A percentile compares a stretch with the other conserved stretches of the same genome.
Evolutionary conservation across 2,329 filamentous ascomycete genomes (phyloP).

Genomic region (Cladorrhinum sp.): DNA sequence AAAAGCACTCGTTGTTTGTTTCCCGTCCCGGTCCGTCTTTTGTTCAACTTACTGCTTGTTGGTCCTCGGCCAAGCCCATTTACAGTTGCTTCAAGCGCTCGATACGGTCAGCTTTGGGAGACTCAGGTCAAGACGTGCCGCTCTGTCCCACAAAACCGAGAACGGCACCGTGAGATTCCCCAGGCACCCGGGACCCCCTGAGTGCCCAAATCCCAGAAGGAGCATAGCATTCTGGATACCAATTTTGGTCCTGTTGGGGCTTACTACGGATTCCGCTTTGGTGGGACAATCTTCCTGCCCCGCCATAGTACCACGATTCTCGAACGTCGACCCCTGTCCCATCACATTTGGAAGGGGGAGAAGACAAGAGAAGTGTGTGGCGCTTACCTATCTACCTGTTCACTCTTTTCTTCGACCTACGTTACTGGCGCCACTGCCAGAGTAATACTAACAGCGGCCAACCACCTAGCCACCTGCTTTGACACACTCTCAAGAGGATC

Average conservation of each 20-base stretch:
- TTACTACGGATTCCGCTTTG: not conserved
- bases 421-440: not conserved
- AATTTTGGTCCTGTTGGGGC: constrained; percentile 7
- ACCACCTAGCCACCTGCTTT: not conserved
- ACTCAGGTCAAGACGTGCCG: not conserved
- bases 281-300: not conserved
- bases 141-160: constrained; percentile 2
- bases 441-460: not conserved
- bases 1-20: not conserved
- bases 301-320: constrained; percentile 1
- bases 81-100: not conserved
- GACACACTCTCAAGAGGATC: not conserved
- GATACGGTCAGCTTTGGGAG: not conserved
- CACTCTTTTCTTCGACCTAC: not conserved
- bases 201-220: not conserved
- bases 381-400: not conserved
- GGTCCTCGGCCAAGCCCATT: not conserved
- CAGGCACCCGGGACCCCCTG: not conserved
- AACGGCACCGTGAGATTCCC: not conserved
- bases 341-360: not conserved
- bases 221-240: not conserved
- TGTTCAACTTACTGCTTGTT: not conserved
- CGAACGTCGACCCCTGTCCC: not conserved
- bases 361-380: constrained; percentile 1
- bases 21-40: not conserved